phyloP scores from a whole-genome alignment of 139 green algal genomes.

The Coelastrella sp. region DNA sequence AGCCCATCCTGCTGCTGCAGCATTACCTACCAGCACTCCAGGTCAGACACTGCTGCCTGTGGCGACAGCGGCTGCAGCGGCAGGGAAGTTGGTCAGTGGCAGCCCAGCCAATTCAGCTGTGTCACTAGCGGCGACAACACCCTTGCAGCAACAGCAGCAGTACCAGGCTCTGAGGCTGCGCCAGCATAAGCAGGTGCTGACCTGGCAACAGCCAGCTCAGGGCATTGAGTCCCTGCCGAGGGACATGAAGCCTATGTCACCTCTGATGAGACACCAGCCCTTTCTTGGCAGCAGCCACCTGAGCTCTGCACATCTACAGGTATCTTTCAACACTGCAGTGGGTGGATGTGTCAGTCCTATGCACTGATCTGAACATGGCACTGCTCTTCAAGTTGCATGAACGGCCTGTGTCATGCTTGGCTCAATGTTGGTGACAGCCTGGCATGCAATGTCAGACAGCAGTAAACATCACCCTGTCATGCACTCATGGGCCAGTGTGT shows the following conservation, averaged over 20 bases:
- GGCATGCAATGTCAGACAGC: no score
- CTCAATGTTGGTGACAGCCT: no score
- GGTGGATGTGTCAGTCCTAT: not conserved
- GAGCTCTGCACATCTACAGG: not conserved
- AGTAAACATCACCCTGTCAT: no score
- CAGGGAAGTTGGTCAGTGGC: not conserved
- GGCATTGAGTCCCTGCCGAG: not conserved
- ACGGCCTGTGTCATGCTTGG: no score
- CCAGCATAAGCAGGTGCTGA: not conserved
- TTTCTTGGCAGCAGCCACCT: not conserved
- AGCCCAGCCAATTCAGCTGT: no score
- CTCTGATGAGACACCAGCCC: not conserved
- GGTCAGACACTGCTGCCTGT: not conserved
- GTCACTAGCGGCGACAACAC: not conserved
- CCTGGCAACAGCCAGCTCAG: conserved; percentile 2
- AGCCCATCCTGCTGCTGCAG: not conserved
- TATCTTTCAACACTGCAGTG: not conserved
- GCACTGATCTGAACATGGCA: not conserved
- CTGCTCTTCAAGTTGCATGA: not conserved
- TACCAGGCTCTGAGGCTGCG: not conserved
- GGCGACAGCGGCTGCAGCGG: not conserved
- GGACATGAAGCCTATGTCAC: not conserved
- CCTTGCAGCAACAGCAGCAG: conserved; percentile 9
- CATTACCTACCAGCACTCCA: not conserved
- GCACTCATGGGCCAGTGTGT: no score